A percentile compares a stretch with the other conserved stretches of the same genome.
Evolutionary conservation across 495 filamentous ascomycete genomes (phyloP).

Genomic region (Podospora tetraspora): DNA sequence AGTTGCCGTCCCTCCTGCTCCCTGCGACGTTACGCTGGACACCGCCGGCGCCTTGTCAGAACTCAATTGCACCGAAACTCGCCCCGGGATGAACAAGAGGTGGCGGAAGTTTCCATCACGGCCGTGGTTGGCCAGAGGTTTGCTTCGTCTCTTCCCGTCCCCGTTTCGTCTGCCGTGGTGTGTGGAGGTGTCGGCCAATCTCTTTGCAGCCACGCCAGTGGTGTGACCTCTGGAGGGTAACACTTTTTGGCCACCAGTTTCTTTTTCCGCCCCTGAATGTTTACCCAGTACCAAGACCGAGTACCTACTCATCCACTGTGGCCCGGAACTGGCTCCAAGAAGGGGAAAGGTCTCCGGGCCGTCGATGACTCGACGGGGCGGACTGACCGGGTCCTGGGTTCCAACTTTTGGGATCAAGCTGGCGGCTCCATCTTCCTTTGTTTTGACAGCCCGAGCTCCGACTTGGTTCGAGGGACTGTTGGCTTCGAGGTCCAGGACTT

Average conservation of each 20-base stretch:
- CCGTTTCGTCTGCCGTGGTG: background rate
- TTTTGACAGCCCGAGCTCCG: background rate
- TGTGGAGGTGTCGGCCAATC: background rate
- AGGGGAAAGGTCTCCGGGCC: background rate
- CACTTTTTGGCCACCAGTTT: background rate
- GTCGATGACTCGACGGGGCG: too few relatives aligned
- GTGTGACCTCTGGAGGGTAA: background rate
- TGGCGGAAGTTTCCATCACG: background rate
- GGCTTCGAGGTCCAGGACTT: background rate
- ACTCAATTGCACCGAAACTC: background rate
- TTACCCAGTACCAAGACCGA: background rate
- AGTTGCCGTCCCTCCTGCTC: background rate
- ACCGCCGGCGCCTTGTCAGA: conserved; percentile 3
- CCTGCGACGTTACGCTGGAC: conserved; percentile 1
- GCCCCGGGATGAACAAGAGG: background rate
- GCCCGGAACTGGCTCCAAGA: background rate
- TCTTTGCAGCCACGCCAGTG: background rate
- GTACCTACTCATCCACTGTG: background rate
- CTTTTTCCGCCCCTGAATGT: background rate
- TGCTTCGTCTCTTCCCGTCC: background rate
- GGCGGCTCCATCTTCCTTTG: background rate
- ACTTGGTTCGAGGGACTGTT: background rate
- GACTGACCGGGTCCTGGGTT: too few relatives aligned
- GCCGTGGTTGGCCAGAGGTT: background rate
- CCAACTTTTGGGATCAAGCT: background rate